Evolutionary conservation across 148 eudicot genomes (phyloP).

Genomic region (Hydrangea macrophylla): DNA sequence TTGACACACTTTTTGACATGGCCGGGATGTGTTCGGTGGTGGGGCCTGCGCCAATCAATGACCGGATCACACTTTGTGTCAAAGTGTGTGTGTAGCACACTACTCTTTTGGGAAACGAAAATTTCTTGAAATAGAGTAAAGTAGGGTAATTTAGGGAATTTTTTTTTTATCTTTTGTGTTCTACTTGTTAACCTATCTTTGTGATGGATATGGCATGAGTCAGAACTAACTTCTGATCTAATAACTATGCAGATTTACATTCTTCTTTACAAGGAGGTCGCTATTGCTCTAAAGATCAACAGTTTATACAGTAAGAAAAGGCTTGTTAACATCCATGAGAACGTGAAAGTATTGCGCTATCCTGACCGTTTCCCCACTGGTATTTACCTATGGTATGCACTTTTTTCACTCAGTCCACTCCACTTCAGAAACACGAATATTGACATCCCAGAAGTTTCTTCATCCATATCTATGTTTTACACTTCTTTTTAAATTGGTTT

Average conservation of each 20-base stretch:
- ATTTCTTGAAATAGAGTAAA: background rate
- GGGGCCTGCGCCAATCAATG: too few species aligned
- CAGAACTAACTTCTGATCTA: conserved; percentile 10
- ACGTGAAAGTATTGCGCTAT: conserved; percentile 85
- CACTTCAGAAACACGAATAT: too few species aligned
- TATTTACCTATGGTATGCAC: conserved; percentile 79
- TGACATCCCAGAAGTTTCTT: too few species aligned
- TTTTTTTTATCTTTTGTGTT: background rate
- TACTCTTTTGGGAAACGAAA: too few species aligned
- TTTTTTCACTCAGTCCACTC: too few species aligned
- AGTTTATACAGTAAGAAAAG: conserved; percentile 92
- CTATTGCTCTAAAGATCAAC: conserved; percentile 87
- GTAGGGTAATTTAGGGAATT: too few species aligned
- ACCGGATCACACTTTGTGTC: too few species aligned
- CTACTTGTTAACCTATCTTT: background rate
- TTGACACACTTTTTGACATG: too few species aligned
- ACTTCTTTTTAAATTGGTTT: conserved; percentile 9
- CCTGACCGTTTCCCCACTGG: conserved; percentile 96
- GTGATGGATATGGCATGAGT: background rate
- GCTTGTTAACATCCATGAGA: conserved; percentile 87
- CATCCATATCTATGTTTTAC: conserved; percentile 4
- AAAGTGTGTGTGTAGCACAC: too few species aligned
- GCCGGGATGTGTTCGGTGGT: too few species aligned
- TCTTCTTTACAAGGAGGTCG: conserved; percentile 89
- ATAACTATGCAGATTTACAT: conserved; percentile 67